Evolutionary conservation across 1,284 basidiomycete genomes (phyloP), one percentile per base, ranked within the genome.

Genomic region (Pseudozyma sp.): DNA sequence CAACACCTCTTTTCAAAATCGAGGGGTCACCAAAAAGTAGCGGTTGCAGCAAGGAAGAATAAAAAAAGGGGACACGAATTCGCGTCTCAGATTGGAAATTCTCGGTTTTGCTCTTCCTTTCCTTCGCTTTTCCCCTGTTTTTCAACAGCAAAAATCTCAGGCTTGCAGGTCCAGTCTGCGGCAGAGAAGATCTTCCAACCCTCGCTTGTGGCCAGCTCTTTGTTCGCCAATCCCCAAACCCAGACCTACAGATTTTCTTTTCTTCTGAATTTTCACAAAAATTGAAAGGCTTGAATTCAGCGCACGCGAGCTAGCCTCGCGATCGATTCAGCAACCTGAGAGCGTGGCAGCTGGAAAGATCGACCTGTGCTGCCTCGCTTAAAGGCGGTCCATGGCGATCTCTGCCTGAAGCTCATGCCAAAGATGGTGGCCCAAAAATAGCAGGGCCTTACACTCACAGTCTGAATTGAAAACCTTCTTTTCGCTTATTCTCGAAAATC

Each of bases 321-420:
- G 59, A 61, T 61, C 52, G 47, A 38, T 38, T 51, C 48, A 19
- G 49, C 40, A 44, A n/a, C 11, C 11, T 1, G 25, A 53, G 14
- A 55, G 53, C 53, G 40, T 54, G 52, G 60, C 52, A 18, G 7
- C 38, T 40, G 12, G 38, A 35, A 39, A 35, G 61, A 63, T 63
- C 61, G 61, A 42, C 61, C 49, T 6, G 3, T 47, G 54, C 53
- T 44, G 55, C 52, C 44, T 66, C 57, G 57, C 57, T 59, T 66
- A 66, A 34, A 42, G 43, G 31, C 36, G 43, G 38, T 49, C 34
- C 31, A 54, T 55, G 63, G 42, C 63, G 63, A 66, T 66, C 57
- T 40, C 51, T 47, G 45, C n/a, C 52, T 40, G 49, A 40, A 52
- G 49, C 31, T 12, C 16, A 39, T 35, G 40, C 19, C 21, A 53